Percentiles rank a stretch among this genome's conserved stretches.
Conservation (phyloP, 2,329 filamentous ascomycete species). For the Geosmithia morbida region DNA sequence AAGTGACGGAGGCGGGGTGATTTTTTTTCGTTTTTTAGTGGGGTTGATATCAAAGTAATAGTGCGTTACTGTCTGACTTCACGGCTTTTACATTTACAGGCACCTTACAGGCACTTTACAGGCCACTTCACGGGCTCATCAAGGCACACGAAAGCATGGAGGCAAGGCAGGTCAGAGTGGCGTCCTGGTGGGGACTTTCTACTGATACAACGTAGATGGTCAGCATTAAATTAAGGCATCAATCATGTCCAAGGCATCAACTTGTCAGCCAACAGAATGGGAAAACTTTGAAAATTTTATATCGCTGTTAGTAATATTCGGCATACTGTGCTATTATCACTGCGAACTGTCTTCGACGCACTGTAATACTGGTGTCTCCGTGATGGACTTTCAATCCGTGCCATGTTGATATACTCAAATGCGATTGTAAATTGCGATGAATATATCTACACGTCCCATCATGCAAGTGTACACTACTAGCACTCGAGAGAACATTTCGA, state of each 20-base stretch:
- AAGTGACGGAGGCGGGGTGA: conserved; percentile 18
- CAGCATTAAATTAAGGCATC: background rate
- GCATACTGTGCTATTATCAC: no score
- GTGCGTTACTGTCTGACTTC: conserved; percentile 2
- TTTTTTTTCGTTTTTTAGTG: conserved; percentile 19
- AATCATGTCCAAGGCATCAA: background rate
- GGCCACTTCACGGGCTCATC: background rate
- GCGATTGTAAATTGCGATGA: no score
- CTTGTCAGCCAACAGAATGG: background rate
- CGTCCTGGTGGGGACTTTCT: background rate
- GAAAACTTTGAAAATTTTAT: background rate
- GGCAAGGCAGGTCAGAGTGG: background rate
- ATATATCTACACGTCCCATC: no score
- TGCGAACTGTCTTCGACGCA: no score
- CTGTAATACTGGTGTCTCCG: no score
- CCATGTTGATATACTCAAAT: no score
- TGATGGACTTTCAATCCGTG: no score
- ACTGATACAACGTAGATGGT: background rate
- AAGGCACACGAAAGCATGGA: no score
- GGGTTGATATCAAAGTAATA: conserved; percentile 18
- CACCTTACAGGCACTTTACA: no score
- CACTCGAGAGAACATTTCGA: no score
- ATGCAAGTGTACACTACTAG: no score
- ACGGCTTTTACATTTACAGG: background rate
- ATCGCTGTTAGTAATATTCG: background rate